These are phyloP conservation scores for Willaertia magna DNA, from an alignment of 208 protist genomes.

Conservation along the genomic window DNA sequence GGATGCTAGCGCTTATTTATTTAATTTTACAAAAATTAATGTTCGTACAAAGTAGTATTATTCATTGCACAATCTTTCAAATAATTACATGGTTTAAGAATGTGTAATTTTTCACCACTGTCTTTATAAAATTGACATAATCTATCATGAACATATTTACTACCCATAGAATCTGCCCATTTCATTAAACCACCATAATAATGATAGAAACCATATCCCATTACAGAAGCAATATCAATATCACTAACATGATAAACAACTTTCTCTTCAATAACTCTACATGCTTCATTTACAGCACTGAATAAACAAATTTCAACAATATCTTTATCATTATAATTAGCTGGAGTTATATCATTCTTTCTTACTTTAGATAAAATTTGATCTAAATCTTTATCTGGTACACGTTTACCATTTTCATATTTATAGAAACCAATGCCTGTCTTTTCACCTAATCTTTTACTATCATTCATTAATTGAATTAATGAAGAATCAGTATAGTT, in stretches of 20 bases:
- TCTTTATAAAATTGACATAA: background rate
- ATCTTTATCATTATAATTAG: constrained; percentile 30
- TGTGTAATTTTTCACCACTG: background rate
- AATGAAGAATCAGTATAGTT: background rate
- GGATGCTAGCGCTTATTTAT: too few species aligned
- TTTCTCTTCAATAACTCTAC: constrained; percentile 51
- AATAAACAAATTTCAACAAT: constrained; percentile 66
- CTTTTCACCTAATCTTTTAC: constrained; percentile 62
- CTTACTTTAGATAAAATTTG: background rate
- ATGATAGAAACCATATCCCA: constrained; percentile 62
- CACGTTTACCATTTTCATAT: background rate
- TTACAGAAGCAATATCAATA: constrained; percentile 64
- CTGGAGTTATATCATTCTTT: background rate
- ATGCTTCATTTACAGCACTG: constrained; percentile 71
- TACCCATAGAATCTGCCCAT: background rate
- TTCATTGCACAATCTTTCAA: background rate
- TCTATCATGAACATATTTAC: background rate
- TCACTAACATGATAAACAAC: constrained; percentile 48
- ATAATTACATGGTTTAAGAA: background rate
- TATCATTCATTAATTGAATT: constrained; percentile 44
- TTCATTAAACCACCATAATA: constrained; percentile 49
- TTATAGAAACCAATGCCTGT: constrained; percentile 68
- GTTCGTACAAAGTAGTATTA: background rate
- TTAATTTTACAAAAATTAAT: too few species aligned
- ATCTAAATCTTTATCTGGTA: background rate